Evolutionary conservation across 805 yeast genomes (phyloP).

Genomic region (Starmerella tilneyi): DNA sequence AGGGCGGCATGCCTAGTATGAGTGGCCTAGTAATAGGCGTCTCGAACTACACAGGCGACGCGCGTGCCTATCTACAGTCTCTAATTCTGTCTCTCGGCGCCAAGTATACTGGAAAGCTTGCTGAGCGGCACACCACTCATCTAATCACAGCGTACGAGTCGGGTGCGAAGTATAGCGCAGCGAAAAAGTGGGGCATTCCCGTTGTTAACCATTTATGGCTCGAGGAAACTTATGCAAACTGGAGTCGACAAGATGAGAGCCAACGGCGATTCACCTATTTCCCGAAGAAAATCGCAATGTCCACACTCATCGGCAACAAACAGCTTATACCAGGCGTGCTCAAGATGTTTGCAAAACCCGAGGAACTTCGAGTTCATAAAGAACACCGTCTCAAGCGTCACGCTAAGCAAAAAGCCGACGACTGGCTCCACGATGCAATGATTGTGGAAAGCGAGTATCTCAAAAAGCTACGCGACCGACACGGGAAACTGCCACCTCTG

Average conservation of each 20-base stretch:
- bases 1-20: constrained; percentile 44
- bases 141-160: constrained; percentile 54
- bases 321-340: constrained; percentile 38
- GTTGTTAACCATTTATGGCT: constrained; percentile 79
- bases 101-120: constrained; percentile 51
- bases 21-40: constrained; percentile 49
- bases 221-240: constrained; percentile 61
- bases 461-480: constrained; percentile 33
- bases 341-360: constrained; percentile 32
- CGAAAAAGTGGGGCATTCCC: constrained; percentile 54
- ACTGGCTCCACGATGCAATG: constrained; percentile 49
- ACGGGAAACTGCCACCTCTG: constrained; percentile 9
- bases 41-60: constrained; percentile 78
- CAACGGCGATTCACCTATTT: constrained; percentile 41
- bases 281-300: constrained; percentile 36
- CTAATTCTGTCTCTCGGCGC: constrained; percentile 67
- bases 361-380: constrained; percentile 5
- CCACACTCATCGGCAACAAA: constrained; percentile 45
- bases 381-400: constrained; percentile 27
- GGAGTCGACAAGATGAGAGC: constrained; percentile 44
- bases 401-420: constrained; percentile 59
- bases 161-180: constrained; percentile 72
- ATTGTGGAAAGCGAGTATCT: constrained; percentile 53
- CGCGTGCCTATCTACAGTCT: constrained; percentile 58
- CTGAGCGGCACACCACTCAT: constrained; percentile 58